Evolutionary conservation across 495 filamentous ascomycete genomes (phyloP).

Genomic region (Hypoxylon rickii): DNA sequence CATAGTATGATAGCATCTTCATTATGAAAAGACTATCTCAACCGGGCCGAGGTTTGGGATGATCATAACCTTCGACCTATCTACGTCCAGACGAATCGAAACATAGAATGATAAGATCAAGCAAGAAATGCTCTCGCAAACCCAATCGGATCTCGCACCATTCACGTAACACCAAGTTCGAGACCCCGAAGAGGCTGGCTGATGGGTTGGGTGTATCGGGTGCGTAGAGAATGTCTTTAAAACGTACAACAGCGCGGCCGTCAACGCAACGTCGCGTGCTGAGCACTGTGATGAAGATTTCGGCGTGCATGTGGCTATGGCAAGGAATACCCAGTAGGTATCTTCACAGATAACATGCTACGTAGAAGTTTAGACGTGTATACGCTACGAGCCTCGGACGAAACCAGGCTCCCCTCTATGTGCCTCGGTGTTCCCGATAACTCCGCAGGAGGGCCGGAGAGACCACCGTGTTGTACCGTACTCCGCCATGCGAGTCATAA

Average conservation of each 20-base stretch:
- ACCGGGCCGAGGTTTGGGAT: too few relatives aligned
- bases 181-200: background rate
- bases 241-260: background rate
- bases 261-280: constrained; percentile 5
- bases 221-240: background rate
- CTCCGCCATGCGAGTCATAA: constrained; percentile 7
- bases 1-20: too few relatives aligned
- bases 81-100: too few relatives aligned
- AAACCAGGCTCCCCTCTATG: background rate
- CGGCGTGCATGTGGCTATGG: too few relatives aligned
- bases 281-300: background rate
- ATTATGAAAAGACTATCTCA: too few relatives aligned
- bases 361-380: too few relatives aligned
- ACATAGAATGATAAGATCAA: too few relatives aligned
- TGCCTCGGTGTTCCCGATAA: constrained; percentile 14
- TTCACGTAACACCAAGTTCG: background rate
- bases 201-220: constrained; percentile 11
- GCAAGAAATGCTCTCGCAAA: too few relatives aligned
- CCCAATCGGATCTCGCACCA: constrained; percentile 14
- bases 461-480: constrained; percentile 14
- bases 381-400: too few relatives aligned
- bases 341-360: constrained; percentile 4
- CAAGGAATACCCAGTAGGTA: too few relatives aligned
- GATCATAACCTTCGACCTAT: too few relatives aligned
- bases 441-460: constrained; percentile 17